Evolutionary conservation across 1,284 basidiomycete species (phyloP), one percentile per base, ranked within the genome.

Genomic region (Cutaneotrichosporon arboriforme): DNA sequence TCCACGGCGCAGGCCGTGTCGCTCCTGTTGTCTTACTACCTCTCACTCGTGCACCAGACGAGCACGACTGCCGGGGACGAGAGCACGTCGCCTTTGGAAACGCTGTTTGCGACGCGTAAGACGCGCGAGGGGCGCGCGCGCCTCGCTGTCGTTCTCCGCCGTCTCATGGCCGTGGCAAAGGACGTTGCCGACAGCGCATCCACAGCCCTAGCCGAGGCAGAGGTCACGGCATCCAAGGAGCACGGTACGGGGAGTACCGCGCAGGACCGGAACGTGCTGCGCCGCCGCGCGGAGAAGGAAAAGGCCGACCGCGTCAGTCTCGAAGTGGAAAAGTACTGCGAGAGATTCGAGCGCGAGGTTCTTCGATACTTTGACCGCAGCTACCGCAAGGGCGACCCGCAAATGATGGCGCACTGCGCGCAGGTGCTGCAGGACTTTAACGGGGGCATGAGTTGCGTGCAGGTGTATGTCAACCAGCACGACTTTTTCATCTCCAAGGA

Each of bases 321-420:
- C 85, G 31, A 81, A 84, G 66, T 74, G 55, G 91, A 96, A 69
- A 84, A 81, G 52, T 98, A 97, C 68, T 96, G 93, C 76, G 96
- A 99, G 76, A 88, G 88, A 68, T 98, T 98, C 64, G 96, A 99
- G 76, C 97, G 96, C 75, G 94, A 98, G 69, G 94, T 97, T 84
- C 83, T 98, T 51, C 85, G 88, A 68, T 79, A 97, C 42, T 99
- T 99, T 68, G 96, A 99, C 73, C 79, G 86, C 61, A 91, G 88
- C 67, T 97, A 97, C 75, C 83, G 92, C 49, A 89, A 90, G 69
- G 92, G 93, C 33, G 96, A 99, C 69, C 96, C 96, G 0, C 93
- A 93, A 74, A 90, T 96, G 86, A 99, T 99, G 96, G 90, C 91
- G 89, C 96, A 98, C 70, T 97, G 94, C 68, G 94, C 96, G 1